A percentile compares a stretch with the other conserved stretches of the same genome.
Conservation (phyloP, 441 rosid species). For the Populus tomentosa region DNA sequence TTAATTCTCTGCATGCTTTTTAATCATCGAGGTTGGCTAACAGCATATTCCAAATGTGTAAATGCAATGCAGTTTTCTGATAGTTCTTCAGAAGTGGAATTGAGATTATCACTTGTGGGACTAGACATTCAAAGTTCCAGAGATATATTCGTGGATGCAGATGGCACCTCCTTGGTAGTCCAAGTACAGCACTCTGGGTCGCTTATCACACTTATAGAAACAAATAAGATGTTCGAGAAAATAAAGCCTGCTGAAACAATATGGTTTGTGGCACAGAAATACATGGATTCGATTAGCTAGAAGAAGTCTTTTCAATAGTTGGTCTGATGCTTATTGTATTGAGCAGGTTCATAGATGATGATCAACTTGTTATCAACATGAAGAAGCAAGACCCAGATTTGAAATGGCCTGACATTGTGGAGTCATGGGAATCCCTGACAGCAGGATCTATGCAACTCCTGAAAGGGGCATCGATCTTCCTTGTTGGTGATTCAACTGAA, state of each 20-base stretch:
- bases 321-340: constrained; percentile 9
- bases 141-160: constrained; percentile 78
- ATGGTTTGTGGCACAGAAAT: constrained; percentile 44
- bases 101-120: constrained; percentile 50
- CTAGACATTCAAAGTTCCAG: constrained; percentile 42
- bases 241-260: constrained; percentile 82
- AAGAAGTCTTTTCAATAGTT: background rate
- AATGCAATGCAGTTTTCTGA: constrained; percentile 63
- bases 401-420: constrained; percentile 91
- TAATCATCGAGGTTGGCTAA: background rate
- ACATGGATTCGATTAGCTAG: background rate
- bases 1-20: background rate
- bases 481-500: constrained; percentile 73
- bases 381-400: constrained; percentile 79
- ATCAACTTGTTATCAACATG: constrained; percentile 74
- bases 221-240: constrained; percentile 57
- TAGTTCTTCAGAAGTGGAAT: constrained; percentile 71
- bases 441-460: constrained; percentile 75
- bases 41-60: background rate
- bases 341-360: constrained; percentile 77
- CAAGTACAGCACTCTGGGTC: constrained; percentile 49
- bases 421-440: constrained; percentile 88
- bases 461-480: constrained; percentile 80
- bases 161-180: constrained; percentile 54
- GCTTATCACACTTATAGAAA: constrained; percentile 56